Conservation (phyloP, 495 filamentous ascomycete genomes). For the Aeminium ludgeri region DNA sequence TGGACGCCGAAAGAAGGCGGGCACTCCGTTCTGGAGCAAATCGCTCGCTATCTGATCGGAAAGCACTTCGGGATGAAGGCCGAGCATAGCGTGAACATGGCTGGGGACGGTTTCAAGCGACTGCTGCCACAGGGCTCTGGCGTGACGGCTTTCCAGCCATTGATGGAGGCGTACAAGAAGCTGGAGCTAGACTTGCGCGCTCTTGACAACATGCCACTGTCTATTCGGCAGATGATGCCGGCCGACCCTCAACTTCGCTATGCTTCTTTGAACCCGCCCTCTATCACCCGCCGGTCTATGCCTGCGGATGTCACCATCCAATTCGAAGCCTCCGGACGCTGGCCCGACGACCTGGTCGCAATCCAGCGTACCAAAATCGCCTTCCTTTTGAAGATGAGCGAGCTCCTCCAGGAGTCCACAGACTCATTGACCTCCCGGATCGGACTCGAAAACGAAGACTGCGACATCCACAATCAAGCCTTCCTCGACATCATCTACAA, state of each 20-base stretch:
- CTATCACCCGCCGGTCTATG: conserved; percentile 24
- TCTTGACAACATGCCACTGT: conserved; percentile 65
- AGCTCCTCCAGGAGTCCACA: conserved; percentile 40
- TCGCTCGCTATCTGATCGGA: conserved; percentile 53
- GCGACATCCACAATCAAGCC: conserved; percentile 53
- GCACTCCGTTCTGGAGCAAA: conserved; percentile 56
- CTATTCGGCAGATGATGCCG: conserved; percentile 58
- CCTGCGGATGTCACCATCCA: conserved; percentile 60
- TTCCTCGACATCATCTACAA: conserved; percentile 68
- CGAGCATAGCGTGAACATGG: conserved; percentile 36
- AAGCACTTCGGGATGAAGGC: conserved; percentile 41
- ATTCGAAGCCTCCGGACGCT: conserved; percentile 83
- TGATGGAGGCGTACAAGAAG: conserved; percentile 45
- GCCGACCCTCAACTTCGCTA: conserved; percentile 57
- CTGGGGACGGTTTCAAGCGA: conserved; percentile 43
- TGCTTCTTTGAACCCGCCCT: conserved; percentile 39
- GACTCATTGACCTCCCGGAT: conserved; percentile 41
- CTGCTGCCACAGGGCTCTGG: conserved; percentile 31
- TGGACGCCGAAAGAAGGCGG: conserved; percentile 51
- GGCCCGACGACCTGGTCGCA: conserved; percentile 78
- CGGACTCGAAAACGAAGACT: conserved; percentile 61
- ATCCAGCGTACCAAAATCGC: conserved; percentile 90
- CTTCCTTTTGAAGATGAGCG: conserved; percentile 68
- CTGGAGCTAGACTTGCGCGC: conserved; percentile 56
- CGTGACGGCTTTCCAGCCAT: conserved; percentile 34